Conservation (phyloP, 176 grass and related monocot species). For the Raddia distichophylla region DNA sequence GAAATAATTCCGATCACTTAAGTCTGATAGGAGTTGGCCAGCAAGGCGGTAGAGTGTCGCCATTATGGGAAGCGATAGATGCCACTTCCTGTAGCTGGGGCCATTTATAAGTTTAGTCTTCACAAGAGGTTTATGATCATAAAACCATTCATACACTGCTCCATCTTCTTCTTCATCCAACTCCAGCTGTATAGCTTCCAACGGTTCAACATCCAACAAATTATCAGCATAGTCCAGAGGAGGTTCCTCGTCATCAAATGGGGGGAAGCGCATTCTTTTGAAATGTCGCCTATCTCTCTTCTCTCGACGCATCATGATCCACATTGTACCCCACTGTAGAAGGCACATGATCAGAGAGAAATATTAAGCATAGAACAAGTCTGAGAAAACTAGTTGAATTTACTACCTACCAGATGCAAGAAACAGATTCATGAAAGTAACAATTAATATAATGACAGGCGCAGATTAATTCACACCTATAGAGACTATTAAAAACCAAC, state of each 20-base stretch:
- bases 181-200: conserved; percentile 96
- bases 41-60: conserved; percentile 92
- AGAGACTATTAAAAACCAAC: neutral
- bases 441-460: neutral
- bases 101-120: conserved; percentile 97
- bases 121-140: conserved; percentile 97
- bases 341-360: conserved; percentile 14
- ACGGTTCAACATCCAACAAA: conserved; percentile 88
- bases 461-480: neutral
- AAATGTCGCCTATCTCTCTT: conserved; percentile 95
- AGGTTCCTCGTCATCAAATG: conserved; percentile 98
- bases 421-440: neutral
- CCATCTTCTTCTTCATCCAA: conserved; percentile 92
- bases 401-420: neutral
- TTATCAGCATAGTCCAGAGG: conserved; percentile 99
- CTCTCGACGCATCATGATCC: conserved; percentile 99
- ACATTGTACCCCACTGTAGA: conserved; percentile 96
- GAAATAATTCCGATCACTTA: conserved; percentile 93
- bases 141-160: conserved; percentile 95
- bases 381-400: neutral
- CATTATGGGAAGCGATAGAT: conserved; percentile 96
- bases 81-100: conserved; percentile 94
- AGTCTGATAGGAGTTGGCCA: conserved; percentile 90
- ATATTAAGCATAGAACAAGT: conserved; percentile 13
- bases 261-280: conserved; percentile 98